Evolutionary conservation across 1,284 basidiomycete species (phyloP).

Genomic region (Pascua guehoae): DNA sequence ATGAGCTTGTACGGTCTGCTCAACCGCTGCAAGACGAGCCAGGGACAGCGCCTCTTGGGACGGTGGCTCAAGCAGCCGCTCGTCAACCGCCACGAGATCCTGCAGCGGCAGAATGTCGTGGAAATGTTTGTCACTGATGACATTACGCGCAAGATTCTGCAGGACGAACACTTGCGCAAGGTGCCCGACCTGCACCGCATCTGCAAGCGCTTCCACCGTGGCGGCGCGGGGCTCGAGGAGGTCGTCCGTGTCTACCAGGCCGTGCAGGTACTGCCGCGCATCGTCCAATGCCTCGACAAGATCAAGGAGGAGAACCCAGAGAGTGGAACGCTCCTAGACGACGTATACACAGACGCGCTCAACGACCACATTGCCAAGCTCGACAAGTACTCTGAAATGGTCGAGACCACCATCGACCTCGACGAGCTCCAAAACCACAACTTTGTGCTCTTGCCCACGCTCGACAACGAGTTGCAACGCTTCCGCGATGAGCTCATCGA

Average conservation of each 20-base stretch:
- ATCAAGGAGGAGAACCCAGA: conserved; percentile 37
- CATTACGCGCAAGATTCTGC: conserved; percentile 55
- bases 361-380: conserved; percentile 61
- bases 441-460: conserved; percentile 78
- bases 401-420: conserved; percentile 91
- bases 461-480: conserved; percentile 61
- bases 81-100: conserved; percentile 88
- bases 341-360: conserved; percentile 63
- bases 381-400: conserved; percentile 83
- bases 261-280: conserved; percentile 68
- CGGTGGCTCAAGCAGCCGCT: conserved; percentile 97
- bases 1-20: conserved; percentile 84
- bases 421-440: conserved; percentile 78
- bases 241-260: conserved; percentile 96
- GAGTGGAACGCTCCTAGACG: conserved; percentile 60
- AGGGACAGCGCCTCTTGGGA: conserved; percentile 84
- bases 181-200: conserved; percentile 96
- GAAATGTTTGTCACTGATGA: conserved; percentile 80
- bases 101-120: conserved; percentile 79
- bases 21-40: conserved; percentile 94
- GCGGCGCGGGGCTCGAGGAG: conserved; percentile 82
- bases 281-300: conserved; percentile 62
- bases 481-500: conserved; percentile 66
- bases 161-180: conserved; percentile 80
- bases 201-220: conserved; percentile 86